Evolutionary conservation across 345 rosid genomes (phyloP).

Genomic region (Turritis glabra): DNA sequence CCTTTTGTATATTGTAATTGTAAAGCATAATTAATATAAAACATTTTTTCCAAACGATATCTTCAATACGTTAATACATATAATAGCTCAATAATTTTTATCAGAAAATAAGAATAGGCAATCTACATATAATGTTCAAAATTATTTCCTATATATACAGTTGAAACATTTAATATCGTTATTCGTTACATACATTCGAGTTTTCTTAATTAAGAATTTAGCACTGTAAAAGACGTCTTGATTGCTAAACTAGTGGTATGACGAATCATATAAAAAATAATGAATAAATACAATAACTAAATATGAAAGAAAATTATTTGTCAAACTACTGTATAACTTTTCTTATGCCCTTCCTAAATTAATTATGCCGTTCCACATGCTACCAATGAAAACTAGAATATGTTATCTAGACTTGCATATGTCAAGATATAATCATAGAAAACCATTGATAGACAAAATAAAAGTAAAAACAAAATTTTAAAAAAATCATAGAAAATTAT

Average conservation of each 20-base stretch:
- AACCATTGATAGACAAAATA: not conserved
- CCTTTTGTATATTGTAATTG: not conserved
- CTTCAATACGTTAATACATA: not conserved
- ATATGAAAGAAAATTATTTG: not conserved
- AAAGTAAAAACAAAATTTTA: not conserved
- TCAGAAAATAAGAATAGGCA: no score
- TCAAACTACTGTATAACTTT: not conserved
- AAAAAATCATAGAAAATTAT: constrained; percentile 9
- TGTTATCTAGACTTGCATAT: not conserved
- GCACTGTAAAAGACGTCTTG: not conserved
- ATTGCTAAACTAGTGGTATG: not conserved
- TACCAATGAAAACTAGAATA: not conserved
- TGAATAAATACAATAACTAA: not conserved
- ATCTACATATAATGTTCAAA: no score
- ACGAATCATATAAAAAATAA: not conserved
- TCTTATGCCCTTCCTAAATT: not conserved
- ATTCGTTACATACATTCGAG: not conserved
- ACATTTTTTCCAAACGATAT: not conserved
- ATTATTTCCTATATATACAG: no score
- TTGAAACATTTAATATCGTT: no score
- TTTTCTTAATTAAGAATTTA: not conserved
- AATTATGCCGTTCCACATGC: constrained; percentile 1
- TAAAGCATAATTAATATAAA: not conserved
- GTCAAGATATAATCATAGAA: constrained; percentile 18
- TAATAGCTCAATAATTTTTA: not conserved